Conservation (phyloP, 306 rosid species). For the Corylus americana region DNA sequence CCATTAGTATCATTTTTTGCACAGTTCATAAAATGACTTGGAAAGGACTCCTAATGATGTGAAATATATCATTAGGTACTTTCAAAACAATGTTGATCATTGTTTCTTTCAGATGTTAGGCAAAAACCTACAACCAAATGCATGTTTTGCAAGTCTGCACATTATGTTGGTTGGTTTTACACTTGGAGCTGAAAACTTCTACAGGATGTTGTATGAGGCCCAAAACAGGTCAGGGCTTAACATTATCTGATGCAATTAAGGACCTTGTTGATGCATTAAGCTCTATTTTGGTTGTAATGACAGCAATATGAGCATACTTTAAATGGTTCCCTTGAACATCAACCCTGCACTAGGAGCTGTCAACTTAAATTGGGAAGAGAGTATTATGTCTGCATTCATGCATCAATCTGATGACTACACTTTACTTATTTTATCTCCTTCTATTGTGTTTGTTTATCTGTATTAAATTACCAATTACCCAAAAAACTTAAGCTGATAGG, state of each 20-base stretch:
- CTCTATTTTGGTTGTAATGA: neutral
- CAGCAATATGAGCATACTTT: neutral
- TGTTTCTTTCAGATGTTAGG: neutral
- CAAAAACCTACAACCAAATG: neutral
- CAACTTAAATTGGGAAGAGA: neutral
- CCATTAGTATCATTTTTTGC: neutral
- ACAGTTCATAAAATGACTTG: neutral
- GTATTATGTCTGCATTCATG: neutral
- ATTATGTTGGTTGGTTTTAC: slow-evolving; percentile 3
- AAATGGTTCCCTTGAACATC: neutral
- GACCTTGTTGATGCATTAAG: neutral
- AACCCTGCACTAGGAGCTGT: neutral
- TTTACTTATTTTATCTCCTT: neutral
- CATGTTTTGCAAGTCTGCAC: neutral
- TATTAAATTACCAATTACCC: neutral
- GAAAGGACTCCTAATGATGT: neutral
- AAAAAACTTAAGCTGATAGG: no score
- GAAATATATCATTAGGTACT: neutral
- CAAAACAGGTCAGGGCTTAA: neutral
- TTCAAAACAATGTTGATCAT: neutral
- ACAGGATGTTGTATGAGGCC: neutral
- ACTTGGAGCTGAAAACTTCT: neutral
- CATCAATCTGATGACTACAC: neutral
- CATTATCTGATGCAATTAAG: neutral
- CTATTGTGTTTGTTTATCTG: neutral